Evolutionary conservation across 208 protist genomes (phyloP).

Genomic region (Sergeia podlipaevii): DNA sequence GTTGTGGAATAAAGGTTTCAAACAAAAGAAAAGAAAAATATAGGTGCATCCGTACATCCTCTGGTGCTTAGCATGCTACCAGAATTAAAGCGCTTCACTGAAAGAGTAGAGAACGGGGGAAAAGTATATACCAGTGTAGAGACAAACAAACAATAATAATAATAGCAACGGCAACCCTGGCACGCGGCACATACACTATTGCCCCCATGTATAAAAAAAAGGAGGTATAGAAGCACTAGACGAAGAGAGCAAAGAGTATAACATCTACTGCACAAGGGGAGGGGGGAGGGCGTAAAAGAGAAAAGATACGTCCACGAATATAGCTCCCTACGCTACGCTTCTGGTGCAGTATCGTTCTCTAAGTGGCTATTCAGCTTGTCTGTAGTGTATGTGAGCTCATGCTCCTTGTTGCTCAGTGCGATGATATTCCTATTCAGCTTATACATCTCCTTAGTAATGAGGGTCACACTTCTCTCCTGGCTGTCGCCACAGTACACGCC

Average conservation of each 20-base stretch:
- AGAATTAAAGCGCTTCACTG: too few species aligned
- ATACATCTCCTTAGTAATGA: conserved; percentile 56
- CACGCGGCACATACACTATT: background rate
- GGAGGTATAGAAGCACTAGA: conserved; percentile 5
- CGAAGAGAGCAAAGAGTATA: background rate
- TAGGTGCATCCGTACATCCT: too few species aligned
- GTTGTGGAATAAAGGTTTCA: background rate
- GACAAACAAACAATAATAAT: background rate
- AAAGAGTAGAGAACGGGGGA: conserved; percentile 6
- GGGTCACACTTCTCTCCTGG: conserved; percentile 5
- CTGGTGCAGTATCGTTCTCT: too few species aligned
- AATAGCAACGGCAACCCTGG: too few species aligned
- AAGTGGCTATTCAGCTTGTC: conserved; percentile 11
- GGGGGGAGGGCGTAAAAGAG: too few species aligned
- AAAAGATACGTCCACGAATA: too few species aligned
- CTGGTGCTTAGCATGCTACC: too few species aligned
- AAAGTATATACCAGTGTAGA: too few species aligned
- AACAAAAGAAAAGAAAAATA: background rate
- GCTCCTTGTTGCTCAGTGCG: conserved; percentile 23
- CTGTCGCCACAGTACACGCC: conserved; percentile 19
- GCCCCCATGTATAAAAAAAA: background rate
- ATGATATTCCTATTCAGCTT: conserved; percentile 38
- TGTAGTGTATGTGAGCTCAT: conserved; percentile 15
- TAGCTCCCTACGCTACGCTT: too few species aligned
- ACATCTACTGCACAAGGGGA: background rate